Evolutionary conservation across 805 yeast genomes (phyloP).

Genomic region (Pichia ethanolica): DNA sequence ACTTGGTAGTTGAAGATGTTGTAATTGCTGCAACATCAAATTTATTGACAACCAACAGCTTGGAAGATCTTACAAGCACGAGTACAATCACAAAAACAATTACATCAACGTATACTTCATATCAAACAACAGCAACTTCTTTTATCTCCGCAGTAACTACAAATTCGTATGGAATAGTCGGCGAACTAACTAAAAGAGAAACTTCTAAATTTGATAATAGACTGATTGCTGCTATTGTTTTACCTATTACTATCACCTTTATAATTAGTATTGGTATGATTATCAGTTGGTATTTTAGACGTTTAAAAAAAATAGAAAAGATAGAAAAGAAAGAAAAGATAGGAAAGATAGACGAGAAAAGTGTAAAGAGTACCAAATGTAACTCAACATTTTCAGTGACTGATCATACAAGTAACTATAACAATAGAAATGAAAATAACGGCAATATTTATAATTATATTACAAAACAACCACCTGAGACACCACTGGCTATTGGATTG

Average conservation of each 20-base stretch:
- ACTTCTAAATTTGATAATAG: background rate
- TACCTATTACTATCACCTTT: background rate
- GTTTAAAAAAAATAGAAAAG: background rate
- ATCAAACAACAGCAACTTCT: background rate
- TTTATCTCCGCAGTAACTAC: background rate
- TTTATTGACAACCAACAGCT: too few species aligned
- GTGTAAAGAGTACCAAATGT: background rate
- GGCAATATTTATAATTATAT: too few species aligned
- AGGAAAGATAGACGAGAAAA: background rate
- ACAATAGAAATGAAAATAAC: background rate
- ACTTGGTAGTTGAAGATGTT: too few species aligned
- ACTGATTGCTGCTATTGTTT: slow-evolving; percentile 13
- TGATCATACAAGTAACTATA: background rate
- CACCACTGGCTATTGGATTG: background rate
- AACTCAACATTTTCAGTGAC: background rate
- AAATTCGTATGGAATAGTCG: background rate
- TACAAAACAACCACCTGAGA: background rate
- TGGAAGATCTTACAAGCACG: too few species aligned
- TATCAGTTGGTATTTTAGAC: background rate
- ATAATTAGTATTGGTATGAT: background rate
- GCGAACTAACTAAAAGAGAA: too few species aligned
- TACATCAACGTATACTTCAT: too few species aligned
- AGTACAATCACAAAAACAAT: too few species aligned
- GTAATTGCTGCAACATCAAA: too few species aligned
- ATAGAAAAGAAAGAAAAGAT: too few species aligned